Base-by-base conservation (phyloP, 306 rosid species). In the Lithocarpus polystachyus region DNA sequence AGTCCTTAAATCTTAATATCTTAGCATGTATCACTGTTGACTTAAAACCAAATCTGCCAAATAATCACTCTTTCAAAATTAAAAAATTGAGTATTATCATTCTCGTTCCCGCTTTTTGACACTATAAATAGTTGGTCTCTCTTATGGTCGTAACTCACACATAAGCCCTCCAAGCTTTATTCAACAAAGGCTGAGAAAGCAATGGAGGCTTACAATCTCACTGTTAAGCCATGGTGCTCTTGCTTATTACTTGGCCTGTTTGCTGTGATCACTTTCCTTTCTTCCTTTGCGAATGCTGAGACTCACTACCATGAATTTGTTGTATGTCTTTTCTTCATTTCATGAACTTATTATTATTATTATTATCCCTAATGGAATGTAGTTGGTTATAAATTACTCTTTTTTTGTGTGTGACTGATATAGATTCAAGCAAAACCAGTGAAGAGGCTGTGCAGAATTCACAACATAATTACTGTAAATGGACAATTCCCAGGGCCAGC, bases 221-320 rank as follows among this genome's bases (percentile, higher is more conserved):
- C 56, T 70, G 68, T 74, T 79, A 84, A 72, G 75, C 68, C 77
- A 68, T 69, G 75, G 51, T 75, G 62, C 73, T 79, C 76, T 71
- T 86, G 71, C 74, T 75, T 87, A 68, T 81, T 88, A 55, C 72
- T 91, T 70, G 82, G 75, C 75, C 56, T 85, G 40, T 68, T 91
- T 6, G 84, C 74, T 62, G 56, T 89, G 75, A 43, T 82, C 51
- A 80, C 86, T 76, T 79, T 86, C 51, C 75, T 82, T 14, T 79
- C 89, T 77, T 56, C 80, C 54, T 82, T 81, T 56, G 86, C 91
- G 28, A 75, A 77, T 56, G 78, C 89, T 31, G 88, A 88, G 81
- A 72, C 73, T 82, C 97, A 94, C 77, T 91, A 78, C 88, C 97
- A 87, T 83, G 74, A 91, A 74, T 94, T 94, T 85, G 87, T 91